A percentile compares a stretch with the other conserved stretches of the same genome.
These are phyloP conservation scores for Aureobasidium lini DNA, from an alignment of 2,329 filamentous ascomycete species.

Conservation along the genomic window DNA sequence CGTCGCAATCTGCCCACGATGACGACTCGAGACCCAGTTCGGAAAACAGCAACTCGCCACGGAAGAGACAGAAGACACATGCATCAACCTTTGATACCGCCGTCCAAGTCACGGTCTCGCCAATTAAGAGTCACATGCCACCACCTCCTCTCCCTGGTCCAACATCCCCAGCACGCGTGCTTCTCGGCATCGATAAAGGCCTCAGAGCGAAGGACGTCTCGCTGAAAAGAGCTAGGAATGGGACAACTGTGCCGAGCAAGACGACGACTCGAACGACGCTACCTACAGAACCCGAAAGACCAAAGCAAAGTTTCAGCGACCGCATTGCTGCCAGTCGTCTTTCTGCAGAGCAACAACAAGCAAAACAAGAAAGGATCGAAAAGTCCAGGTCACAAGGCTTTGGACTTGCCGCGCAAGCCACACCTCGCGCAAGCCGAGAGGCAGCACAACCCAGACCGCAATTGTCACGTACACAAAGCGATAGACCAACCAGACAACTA, in stretches of 20 bases:
- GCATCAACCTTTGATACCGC: slow-evolving; percentile 19
- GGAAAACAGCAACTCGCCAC: slow-evolving; percentile 16
- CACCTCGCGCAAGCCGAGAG: not conserved
- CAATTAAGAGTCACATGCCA: slow-evolving; percentile 43
- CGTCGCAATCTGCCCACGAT: slow-evolving; percentile 10
- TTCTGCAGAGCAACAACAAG: slow-evolving; percentile 36
- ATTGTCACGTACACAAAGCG: not conserved
- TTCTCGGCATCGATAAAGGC: slow-evolving; percentile 86
- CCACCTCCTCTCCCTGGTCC: slow-evolving; percentile 26
- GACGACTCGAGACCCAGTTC: not conserved
- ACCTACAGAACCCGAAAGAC: slow-evolving; percentile 15
- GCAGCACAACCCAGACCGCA: not conserved
- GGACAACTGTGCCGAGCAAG: slow-evolving; percentile 19
- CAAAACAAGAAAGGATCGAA: slow-evolving; percentile 37
- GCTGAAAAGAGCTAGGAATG: slow-evolving; percentile 57
- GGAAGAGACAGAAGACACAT: slow-evolving; percentile 14
- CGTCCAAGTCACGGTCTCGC: slow-evolving; percentile 73
- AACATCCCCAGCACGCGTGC: slow-evolving; percentile 69
- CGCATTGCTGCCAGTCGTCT: slow-evolving; percentile 62
- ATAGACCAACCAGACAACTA: not conserved
- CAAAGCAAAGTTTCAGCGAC: slow-evolving; percentile 69
- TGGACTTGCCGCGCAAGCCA: slow-evolving; percentile 6
- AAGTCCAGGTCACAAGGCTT: slow-evolving; percentile 33
- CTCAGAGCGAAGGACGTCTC: slow-evolving; percentile 74
- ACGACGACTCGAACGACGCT: not conserved